Evolutionary conservation across 2,329 filamentous ascomycete genomes (phyloP), one percentile per base, ranked within the genome.

Genomic region (Xylariaceae sp.): DNA sequence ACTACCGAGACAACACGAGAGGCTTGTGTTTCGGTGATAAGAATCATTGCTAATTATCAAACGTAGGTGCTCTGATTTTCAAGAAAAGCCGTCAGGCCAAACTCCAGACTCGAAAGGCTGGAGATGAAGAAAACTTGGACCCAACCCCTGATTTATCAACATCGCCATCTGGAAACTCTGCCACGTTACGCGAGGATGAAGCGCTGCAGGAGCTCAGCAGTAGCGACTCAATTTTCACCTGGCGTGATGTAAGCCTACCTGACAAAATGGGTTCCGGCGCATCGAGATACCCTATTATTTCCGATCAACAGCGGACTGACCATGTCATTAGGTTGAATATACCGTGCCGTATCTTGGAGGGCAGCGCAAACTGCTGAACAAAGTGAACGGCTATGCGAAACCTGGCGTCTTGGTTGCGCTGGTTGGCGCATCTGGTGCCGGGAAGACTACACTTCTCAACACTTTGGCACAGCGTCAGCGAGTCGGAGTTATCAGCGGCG

Each of bases 361-460:
- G 41, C 75, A 76, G 48, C 71, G 81, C 45, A 76, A 80, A 63
- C 72, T 89, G 1, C 71, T 89, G 42, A 85, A 88, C 60, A 76
- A 82, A 5, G 81, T 94, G 51, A 85, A 76, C 49, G 89, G 89
- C 1, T 92, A 88, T 58, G 88, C 83, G 1, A 90, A 90, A 61
- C 89, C 89, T 1, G 89, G 89, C 15, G 70, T 86, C 15, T 84
- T 95, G 79, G 83, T 89, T 39, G 89, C 89, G 0, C 72, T 95
- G 1, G 89, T 94, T 75, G 90, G 90, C 47, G 87, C 86, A 1
- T 89, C 82, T 4, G 88, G 87, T 39, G 89, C 90, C 9, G 90
- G 89, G 11, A 95, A 95, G 70, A 91, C 88, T 0, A 94, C 89
- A 0, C 72, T 95, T 0, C 75, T 95, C 15, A 90, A 94, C 66